Percentiles rank a stretch among this genome's conserved stretches.
These are phyloP conservation scores for Fusarium compactum DNA, from an alignment of 2,329 filamentous ascomycete species.

Conservation along the genomic window DNA sequence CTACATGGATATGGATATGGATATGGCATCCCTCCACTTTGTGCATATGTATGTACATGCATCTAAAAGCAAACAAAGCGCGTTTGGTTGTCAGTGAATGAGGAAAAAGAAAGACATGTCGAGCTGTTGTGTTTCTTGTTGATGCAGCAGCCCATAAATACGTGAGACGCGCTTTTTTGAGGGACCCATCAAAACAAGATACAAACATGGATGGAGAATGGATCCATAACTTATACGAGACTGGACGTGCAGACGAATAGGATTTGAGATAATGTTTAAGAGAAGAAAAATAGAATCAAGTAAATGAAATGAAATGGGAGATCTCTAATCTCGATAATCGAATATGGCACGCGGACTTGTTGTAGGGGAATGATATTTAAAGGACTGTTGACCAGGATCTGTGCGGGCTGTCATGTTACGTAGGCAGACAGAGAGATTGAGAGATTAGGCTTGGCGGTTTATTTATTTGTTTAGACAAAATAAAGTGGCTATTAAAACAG, in stretches of 20 bases:
- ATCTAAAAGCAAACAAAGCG: constrained; percentile 1
- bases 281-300: not conserved
- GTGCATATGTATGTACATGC: not conserved
- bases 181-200: constrained; percentile 40
- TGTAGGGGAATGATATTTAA: constrained; percentile 28
- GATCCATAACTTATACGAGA: constrained; percentile 30
- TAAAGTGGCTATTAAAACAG: constrained; percentile 22
- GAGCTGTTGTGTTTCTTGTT: constrained; percentile 37
- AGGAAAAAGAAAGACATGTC: constrained; percentile 24
- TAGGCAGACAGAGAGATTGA: not conserved
- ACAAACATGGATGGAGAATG: constrained; percentile 21
- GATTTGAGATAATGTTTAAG: not conserved
- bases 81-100: constrained; percentile 12
- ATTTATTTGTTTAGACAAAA: constrained; percentile 34
- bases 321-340: constrained; percentile 25
- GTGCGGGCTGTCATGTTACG: not conserved
- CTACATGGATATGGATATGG: constrained; percentile 1
- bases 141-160: constrained; percentile 28
- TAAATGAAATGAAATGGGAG: not conserved
- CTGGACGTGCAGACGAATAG: constrained; percentile 5
- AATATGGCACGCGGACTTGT: constrained; percentile 33
- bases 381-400: constrained; percentile 33
- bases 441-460: constrained; percentile 46
- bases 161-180: constrained; percentile 33
- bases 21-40: not conserved